Base-by-base conservation (phyloP, 176 grass and related monocot genomes). In the Carex kokanica region DNA sequence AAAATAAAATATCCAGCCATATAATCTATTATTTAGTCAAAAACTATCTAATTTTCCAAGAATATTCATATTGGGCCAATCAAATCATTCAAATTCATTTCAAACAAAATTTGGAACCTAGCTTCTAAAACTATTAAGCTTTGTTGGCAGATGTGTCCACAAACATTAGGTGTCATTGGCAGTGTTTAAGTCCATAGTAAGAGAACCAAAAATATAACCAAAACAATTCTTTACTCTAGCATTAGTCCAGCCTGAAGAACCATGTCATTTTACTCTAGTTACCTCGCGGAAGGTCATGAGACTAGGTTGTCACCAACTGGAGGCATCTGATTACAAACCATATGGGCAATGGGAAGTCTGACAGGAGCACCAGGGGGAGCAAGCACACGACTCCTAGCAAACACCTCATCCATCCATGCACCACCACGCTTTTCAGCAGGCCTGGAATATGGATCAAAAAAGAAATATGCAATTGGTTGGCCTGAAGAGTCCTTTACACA, bases 211-310 rank as follows among this genome's bases (percentile, higher is more conserved):
- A 55, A 27, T 3, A 52, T 2, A 25, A 10, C 40, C 16, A 14
- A 78, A 78, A 54, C 20, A 78, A 54, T 51, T 53, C 21, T 53
- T n/a, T 78, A 53, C 17, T 78, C 41, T 9, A 18, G 32, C 65
- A 38, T 59, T 12, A 12, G 54, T 53, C 60, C 80, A 23, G 18
- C 29, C 41, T 18, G 24, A 31, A 45, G 21, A 14, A 74, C 8
- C 7, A 24, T 10, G 69, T 77, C 60, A 83, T 38, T 60, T 79
- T 79, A 84, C 31, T 80, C 18, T 87, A 70, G 24, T 93, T 91
- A 98, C 96, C 96, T 98, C 96, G 53, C 91, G 93, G 84, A 98
- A 98, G 67, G 96, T 98, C 96, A 98, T 98, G 41, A 98, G 89
- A 84, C 96, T 95, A 80, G 96, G 96, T 60, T 98, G 32, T 93